Percentiles rank a stretch among this genome's conserved stretches.
Conservation (phyloP, 768 basidiomycete species). For the Fomitopsis serialis region DNA sequence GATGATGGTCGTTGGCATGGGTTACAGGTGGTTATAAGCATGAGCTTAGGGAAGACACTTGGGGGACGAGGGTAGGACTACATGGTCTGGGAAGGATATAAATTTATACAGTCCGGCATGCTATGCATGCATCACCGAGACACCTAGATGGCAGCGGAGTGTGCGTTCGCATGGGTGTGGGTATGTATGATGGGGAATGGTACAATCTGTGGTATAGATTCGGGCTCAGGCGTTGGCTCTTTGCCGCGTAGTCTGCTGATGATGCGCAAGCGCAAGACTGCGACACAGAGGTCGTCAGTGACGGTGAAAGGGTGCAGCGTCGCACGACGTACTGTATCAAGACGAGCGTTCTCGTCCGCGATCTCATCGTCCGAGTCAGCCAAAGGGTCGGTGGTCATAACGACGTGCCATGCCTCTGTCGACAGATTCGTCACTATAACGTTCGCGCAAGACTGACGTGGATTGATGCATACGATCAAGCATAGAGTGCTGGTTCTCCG, state of each 20-base stretch:
- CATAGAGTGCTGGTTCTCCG: conserved; percentile 31
- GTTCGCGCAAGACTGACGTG: neutral
- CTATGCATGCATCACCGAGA: neutral
- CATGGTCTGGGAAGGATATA: neutral
- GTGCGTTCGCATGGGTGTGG: neutral
- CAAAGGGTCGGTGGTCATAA: conserved; percentile 64
- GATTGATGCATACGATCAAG: conserved; percentile 52
- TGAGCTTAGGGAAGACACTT: too few relatives aligned
- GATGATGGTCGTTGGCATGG: too few relatives aligned
- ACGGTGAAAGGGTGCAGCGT: neutral
- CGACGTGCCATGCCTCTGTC: conserved; percentile 69
- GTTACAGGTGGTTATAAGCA: too few relatives aligned
- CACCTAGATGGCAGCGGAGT: neutral
- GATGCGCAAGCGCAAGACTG: conserved; percentile 58
- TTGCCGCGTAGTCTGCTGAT: conserved; percentile 54
- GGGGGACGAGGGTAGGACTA: neutral
- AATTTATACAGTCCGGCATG: neutral
- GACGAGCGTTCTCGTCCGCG: conserved; percentile 56
- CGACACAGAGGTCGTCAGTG: neutral
- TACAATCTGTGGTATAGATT: conserved; percentile 9
- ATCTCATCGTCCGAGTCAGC: conserved; percentile 77
- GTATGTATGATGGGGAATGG: neutral
- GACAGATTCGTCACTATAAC: neutral
- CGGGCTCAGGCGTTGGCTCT: conserved; percentile 50
- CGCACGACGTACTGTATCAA: conserved; percentile 54